These are phyloP conservation scores for Stephania japonica DNA, from an alignment of 164 flowering plant genomes.

Conservation along the genomic window DNA sequence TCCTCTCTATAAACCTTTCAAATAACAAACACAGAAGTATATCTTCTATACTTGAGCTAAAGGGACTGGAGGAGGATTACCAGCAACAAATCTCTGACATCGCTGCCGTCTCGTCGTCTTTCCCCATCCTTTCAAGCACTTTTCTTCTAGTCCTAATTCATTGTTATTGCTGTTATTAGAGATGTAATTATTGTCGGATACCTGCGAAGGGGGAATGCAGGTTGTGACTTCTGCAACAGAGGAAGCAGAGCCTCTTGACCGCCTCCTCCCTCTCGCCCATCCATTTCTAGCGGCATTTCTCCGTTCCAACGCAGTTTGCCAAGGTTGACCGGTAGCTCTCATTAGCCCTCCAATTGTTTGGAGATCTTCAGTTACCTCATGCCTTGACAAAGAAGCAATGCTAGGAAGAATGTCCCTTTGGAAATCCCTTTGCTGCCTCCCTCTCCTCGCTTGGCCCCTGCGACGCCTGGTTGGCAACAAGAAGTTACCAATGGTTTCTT, in stretches of 20 bases:
- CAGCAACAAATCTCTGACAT: slow-evolving; percentile 68
- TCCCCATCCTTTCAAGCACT: slow-evolving; percentile 84
- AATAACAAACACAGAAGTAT: slow-evolving; percentile 5
- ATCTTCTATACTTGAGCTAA: slow-evolving; percentile 13
- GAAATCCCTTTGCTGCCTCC: slow-evolving; percentile 87
- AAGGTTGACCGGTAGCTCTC: slow-evolving; percentile 67
- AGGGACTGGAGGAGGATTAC: slow-evolving; percentile 30
- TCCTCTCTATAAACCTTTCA: slow-evolving; percentile 8
- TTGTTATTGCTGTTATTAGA: slow-evolving; percentile 21
- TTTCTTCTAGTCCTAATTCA: slow-evolving; percentile 52
- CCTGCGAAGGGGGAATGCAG: slow-evolving; percentile 32
- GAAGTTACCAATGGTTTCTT: slow-evolving; percentile 29
- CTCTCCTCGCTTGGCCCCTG: slow-evolving; percentile 74
- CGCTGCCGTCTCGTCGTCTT: slow-evolving; percentile 85
- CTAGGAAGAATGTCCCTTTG: slow-evolving; percentile 96
- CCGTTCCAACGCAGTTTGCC: slow-evolving; percentile 59
- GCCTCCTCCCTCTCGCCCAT: slow-evolving; percentile 52
- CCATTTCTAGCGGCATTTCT: slow-evolving; percentile 57
- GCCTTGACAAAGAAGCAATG: slow-evolving; percentile 73
- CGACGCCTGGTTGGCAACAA: slow-evolving; percentile 34
- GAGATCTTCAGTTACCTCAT: slow-evolving; percentile 89
- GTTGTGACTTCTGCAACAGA: slow-evolving; percentile 7
- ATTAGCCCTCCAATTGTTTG: slow-evolving; percentile 61
- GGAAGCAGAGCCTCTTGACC: slow-evolving; percentile 22
- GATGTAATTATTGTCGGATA: slow-evolving; percentile 30